Percentiles rank a stretch among this genome's conserved stretches.
These are phyloP conservation scores for Anastatica hierochuntica DNA, from an alignment of 345 rosid species.

Conservation along the genomic window DNA sequence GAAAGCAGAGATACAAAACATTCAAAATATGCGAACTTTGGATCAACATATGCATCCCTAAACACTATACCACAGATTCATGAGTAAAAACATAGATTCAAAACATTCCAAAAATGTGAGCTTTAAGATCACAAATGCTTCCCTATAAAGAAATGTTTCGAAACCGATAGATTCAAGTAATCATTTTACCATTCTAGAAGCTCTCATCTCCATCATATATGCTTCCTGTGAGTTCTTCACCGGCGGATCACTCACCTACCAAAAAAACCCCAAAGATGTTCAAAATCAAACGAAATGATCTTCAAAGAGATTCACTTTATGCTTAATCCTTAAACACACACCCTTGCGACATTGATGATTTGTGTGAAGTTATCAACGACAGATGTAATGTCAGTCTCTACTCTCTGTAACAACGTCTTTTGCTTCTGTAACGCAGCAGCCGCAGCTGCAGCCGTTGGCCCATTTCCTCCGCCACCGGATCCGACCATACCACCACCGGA, in stretches of 20 bases:
- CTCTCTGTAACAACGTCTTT: constrained; percentile 72
- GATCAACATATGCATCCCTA: too few species aligned
- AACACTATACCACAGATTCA: too few species aligned
- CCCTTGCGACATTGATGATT: constrained; percentile 72
- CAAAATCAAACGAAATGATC: background rate
- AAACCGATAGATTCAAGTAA: background rate
- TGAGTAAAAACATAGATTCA: background rate
- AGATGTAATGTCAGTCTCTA: constrained; percentile 67
- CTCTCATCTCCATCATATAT: constrained; percentile 93
- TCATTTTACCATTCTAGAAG: constrained; percentile 63
- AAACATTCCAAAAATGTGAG: background rate
- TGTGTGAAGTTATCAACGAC: constrained; percentile 81
- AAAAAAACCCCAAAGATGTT: background rate
- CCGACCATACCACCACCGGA: constrained; percentile 31
- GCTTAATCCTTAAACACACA: too few species aligned
- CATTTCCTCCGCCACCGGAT: constrained; percentile 39
- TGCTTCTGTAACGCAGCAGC: constrained; percentile 82
- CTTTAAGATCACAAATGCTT: background rate
- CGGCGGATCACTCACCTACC: constrained; percentile 60
- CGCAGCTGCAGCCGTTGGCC: constrained; percentile 77
- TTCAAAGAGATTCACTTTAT: background rate
- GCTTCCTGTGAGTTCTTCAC: constrained; percentile 85
- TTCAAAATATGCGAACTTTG: too few species aligned
- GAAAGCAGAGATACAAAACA: too few species aligned
- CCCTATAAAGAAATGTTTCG: background rate